Conservation (phyloP, 129 eudicot genomes). For the Gnaphalium uliginosum region DNA sequence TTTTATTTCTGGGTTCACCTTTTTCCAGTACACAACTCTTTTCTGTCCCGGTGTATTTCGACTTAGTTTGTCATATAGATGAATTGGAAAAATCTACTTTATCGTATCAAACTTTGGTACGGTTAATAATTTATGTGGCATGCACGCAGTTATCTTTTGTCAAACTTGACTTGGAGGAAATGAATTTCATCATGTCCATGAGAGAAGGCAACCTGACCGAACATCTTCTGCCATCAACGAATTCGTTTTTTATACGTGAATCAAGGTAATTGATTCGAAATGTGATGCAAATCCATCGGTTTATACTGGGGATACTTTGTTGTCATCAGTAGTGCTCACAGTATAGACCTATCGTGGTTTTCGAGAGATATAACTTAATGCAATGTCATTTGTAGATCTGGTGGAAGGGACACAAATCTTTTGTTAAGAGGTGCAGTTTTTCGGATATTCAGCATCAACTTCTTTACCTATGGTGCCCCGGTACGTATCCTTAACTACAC, state of each 20-base stretch:
- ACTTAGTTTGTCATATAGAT: conserved; percentile 19
- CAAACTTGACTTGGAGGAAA: conserved; percentile 82
- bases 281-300: conserved; percentile 11
- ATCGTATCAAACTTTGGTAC: neutral
- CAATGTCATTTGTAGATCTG: conserved; percentile 60
- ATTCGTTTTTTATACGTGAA: conserved; percentile 71
- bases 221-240: conserved; percentile 77
- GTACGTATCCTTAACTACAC: conserved; percentile 53
- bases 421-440: conserved; percentile 83
- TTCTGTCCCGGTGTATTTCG: conserved; percentile 8
- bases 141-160: conserved; percentile 70
- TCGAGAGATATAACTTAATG: conserved; percentile 4
- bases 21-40: neutral
- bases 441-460: conserved; percentile 88
- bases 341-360: neutral
- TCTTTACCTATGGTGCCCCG: conserved; percentile 98
- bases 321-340: neutral
- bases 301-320: conserved; percentile 5
- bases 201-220: conserved; percentile 86
- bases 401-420: conserved; percentile 83
- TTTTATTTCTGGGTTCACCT: conserved; percentile 4
- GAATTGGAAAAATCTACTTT: conserved; percentile 19
- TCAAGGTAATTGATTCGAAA: conserved; percentile 50
- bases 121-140: conserved; percentile 22
- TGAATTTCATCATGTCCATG: conserved; percentile 80